Evolutionary conservation across 2,329 filamentous ascomycete species (phyloP), one percentile per base, ranked within the genome.

Genomic region (Lanzia echinophila): DNA sequence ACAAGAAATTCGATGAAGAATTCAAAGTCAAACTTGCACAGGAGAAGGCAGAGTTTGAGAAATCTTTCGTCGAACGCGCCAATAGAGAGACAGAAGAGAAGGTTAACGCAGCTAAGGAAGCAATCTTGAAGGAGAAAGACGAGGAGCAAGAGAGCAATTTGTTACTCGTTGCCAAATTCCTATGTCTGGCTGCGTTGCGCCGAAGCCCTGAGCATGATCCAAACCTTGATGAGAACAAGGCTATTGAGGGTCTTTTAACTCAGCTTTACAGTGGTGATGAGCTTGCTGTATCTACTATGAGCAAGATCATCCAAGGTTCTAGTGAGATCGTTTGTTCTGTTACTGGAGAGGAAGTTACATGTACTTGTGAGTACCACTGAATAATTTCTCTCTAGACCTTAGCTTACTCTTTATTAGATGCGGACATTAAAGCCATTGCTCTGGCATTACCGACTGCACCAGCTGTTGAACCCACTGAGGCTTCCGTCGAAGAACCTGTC

Each of bases 181-280:
- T 94, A 60, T 83, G 87, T 61, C 79, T 90, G 36, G 88, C 88
- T 56, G 88, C 88, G 55, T 84, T 87, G 63, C 83, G 88, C 61
- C 81, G 87, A 63, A 78, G 82, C 19, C 87, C 79, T 41, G 76
- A 87, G 59, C 79, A 75, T 52, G 79, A 87, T 62, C 77, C 80
- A 46, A 72, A 75, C 39, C 70, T 78, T 5, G 87, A 90, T 54
- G 87, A 92, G 73, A 89, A 84, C 70, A 83, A 84, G 70, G 89
- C 88, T 34, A 83, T 94, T 56, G 88, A 95, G 72, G 88, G 88
- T 50, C 83, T 89, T 33, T 76, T 95, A 55, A 76, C 90, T 45
- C 79, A 86, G 56, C 86, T 94, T 32, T 94, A 95, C 71, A 82
- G 83, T 44, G 89, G 88, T 45, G 87, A 92, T 64, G 80, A 87